Evolutionary conservation across 1,284 basidiomycete genomes (phyloP).

Genomic region (Rhodofomes roseus): DNA sequence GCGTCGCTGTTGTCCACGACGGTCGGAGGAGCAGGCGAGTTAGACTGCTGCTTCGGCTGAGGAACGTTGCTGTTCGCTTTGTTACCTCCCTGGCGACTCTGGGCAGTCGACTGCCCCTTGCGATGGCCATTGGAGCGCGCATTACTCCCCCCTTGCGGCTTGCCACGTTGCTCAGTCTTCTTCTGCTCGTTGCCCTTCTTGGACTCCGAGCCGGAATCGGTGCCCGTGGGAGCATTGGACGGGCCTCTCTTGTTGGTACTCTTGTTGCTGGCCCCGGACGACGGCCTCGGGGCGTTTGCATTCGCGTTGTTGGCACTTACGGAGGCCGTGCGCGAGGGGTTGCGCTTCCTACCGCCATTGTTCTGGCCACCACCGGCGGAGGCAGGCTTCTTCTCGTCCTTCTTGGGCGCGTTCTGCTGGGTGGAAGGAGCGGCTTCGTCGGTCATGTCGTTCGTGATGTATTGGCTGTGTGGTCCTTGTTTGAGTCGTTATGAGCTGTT

Average conservation of each 20-base stretch:
- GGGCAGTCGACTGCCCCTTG: slow-evolving; percentile 53
- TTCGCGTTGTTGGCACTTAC: slow-evolving; percentile 33
- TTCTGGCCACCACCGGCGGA: slow-evolving; percentile 19
- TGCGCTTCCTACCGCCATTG: slow-evolving; percentile 47
- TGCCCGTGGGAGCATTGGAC: slow-evolving; percentile 33
- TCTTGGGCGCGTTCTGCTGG: slow-evolving; percentile 35
- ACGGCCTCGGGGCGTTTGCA: slow-evolving; percentile 47
- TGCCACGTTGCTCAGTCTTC: slow-evolving; percentile 55
- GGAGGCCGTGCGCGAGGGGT: slow-evolving; percentile 49
- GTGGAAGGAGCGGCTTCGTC: slow-evolving; percentile 65
- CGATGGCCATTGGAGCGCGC: slow-evolving; percentile 47
- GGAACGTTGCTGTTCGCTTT: slow-evolving; percentile 27
- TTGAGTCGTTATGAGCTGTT: slow-evolving; percentile 46
- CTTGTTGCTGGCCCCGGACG: slow-evolving; percentile 55
- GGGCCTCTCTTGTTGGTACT: slow-evolving; percentile 42
- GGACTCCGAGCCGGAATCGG: slow-evolving; percentile 68
- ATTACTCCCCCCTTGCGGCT: slow-evolving; percentile 42
- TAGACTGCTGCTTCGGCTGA: slow-evolving; percentile 33
- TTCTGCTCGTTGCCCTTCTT: slow-evolving; percentile 53
- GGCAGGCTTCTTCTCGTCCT: slow-evolving; percentile 64
- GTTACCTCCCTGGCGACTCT: slow-evolving; percentile 37
- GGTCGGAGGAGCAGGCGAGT: slow-evolving; percentile 46
- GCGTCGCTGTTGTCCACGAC: slow-evolving; percentile 63
- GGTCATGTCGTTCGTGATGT: slow-evolving; percentile 80
- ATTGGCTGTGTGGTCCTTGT: slow-evolving; percentile 32